phyloP scores from a whole-genome alignment of 495 filamentous ascomycete genomes.

The Penicillium fimorum region DNA sequence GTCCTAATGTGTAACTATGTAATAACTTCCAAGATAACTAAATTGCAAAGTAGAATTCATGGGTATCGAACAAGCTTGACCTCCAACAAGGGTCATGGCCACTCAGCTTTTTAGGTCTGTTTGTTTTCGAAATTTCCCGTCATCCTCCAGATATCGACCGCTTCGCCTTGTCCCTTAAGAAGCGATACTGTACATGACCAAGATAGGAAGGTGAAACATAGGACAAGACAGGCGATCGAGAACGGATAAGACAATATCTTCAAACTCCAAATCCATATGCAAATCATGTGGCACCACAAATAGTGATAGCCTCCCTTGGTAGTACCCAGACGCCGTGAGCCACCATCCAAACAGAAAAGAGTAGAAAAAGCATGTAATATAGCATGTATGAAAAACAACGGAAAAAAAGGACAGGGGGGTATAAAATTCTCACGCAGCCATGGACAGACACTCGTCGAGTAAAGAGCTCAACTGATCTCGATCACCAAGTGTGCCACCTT shows the following conservation, averaged over 20 bases:
- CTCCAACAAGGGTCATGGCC: slow-evolving; percentile 14
- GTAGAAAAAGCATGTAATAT: slow-evolving; percentile 8
- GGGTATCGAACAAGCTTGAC: slow-evolving; percentile 38
- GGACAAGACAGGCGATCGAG: slow-evolving; percentile 12
- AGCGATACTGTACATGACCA: slow-evolving; percentile 26
- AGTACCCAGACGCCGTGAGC: slow-evolving; percentile 31
- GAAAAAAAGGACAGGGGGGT: slow-evolving; percentile 12
- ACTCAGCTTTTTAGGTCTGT: slow-evolving; percentile 13
- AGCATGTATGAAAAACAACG: slow-evolving; percentile 14
- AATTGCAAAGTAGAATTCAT: slow-evolving; percentile 27
- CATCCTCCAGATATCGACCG: not conserved
- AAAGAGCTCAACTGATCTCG: slow-evolving; percentile 62
- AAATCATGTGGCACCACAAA: slow-evolving; percentile 19
- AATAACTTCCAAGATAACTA: not conserved
- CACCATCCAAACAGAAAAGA: slow-evolving; percentile 22
- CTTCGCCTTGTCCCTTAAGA: slow-evolving; percentile 7
- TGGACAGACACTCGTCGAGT: slow-evolving; percentile 61
- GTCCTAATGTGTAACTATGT: not conserved
- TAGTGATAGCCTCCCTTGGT: slow-evolving; percentile 10
- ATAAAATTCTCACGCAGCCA: slow-evolving; percentile 42
- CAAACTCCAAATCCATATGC: slow-evolving; percentile 31
- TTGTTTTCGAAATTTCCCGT: slow-evolving; percentile 6
- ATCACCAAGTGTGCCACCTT: slow-evolving; percentile 63
- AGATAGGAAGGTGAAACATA: slow-evolving; percentile 5
- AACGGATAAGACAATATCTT: slow-evolving; percentile 18